These are phyloP conservation scores for Lactarius quietus DNA, from an alignment of 768 basidiomycete genomes.

Conservation along the genomic window DNA sequence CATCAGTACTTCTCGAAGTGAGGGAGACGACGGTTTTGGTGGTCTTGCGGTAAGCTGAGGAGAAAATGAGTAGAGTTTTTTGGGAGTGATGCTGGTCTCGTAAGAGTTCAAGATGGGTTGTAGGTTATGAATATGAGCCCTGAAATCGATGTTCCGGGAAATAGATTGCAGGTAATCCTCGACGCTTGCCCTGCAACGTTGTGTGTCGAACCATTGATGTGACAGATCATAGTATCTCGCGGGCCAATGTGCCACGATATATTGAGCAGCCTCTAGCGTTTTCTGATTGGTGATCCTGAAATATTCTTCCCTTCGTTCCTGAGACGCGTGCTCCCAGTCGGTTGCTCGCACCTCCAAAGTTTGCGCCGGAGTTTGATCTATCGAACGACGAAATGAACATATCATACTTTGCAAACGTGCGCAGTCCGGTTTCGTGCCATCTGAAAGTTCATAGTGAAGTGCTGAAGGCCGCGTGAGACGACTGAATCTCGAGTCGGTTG, in stretches of 20 bases:
- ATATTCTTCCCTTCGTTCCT: neutral
- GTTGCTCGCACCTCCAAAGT: neutral
- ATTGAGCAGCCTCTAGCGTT: neutral
- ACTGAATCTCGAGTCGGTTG: neutral
- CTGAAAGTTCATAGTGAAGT: neutral
- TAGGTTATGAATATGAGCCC: neutral
- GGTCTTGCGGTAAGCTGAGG: neutral
- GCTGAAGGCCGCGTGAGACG: neutral
- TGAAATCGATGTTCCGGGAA: neutral
- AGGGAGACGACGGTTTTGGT: neutral
- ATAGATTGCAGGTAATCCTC: neutral
- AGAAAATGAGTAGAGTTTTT: neutral
- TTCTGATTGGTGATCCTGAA: neutral
- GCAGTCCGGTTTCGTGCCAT: neutral
- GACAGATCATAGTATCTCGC: neutral
- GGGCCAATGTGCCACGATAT: neutral
- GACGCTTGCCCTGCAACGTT: neutral
- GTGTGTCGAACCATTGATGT: conserved; percentile 3
- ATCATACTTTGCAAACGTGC: neutral
- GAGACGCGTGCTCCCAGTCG: neutral
- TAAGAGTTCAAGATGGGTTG: neutral
- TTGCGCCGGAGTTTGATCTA: neutral
- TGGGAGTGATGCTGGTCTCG: neutral
- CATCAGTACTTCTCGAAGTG: neutral
- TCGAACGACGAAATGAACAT: neutral